phyloP scores from a whole-genome alignment of 1,284 basidiomycete genomes.

The Malassezia equina region DNA sequence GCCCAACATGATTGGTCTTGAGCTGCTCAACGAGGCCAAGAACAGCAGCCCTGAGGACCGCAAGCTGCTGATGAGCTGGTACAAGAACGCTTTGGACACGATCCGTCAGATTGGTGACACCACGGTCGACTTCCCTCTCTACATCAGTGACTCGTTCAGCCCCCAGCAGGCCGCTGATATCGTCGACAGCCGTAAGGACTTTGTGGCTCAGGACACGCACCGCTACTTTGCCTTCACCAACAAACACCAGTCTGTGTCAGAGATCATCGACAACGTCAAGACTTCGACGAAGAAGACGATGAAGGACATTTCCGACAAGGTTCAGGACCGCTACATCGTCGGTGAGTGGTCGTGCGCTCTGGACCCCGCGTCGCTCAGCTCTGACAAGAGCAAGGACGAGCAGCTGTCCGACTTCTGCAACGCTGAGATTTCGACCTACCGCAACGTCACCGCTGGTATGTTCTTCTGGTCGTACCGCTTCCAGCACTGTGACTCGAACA shows the following conservation, averaged over 20 bases:
- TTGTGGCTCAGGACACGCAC: slow-evolving; percentile 66
- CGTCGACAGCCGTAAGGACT: slow-evolving; percentile 56
- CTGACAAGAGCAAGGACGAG: slow-evolving; percentile 52
- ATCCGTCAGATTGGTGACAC: slow-evolving; percentile 54
- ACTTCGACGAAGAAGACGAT: slow-evolving; percentile 14
- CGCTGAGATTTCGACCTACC: slow-evolving; percentile 58
- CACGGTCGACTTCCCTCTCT: slow-evolving; percentile 57
- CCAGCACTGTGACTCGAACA: slow-evolving; percentile 34
- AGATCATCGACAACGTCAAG: slow-evolving; percentile 29
- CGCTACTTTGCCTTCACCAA: slow-evolving; percentile 56
- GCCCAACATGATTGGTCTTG: slow-evolving; percentile 62
- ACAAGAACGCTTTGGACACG: slow-evolving; percentile 51
- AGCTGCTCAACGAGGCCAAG: slow-evolving; percentile 64
- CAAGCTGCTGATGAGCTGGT: slow-evolving; percentile 35
- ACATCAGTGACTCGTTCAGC: slow-evolving; percentile 66
- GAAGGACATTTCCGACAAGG: slow-evolving; percentile 15
- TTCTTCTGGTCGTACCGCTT: slow-evolving; percentile 60
- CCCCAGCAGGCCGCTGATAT: slow-evolving; percentile 56
- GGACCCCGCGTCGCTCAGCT: slow-evolving; percentile 54
- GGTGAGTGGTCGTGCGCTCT: slow-evolving; percentile 54
- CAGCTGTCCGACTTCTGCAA: slow-evolving; percentile 57
- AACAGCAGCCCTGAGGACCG: slow-evolving; percentile 17
- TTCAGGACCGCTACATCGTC: slow-evolving; percentile 57
- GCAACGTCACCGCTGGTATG: slow-evolving; percentile 60
- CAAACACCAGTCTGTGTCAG: slow-evolving; percentile 26